Percentiles rank a stretch among this genome's conserved stretches.
These are phyloP conservation scores for Trichoderma harzianum DNA, from an alignment of 2,329 filamentous ascomycete species.

Conservation along the genomic window DNA sequence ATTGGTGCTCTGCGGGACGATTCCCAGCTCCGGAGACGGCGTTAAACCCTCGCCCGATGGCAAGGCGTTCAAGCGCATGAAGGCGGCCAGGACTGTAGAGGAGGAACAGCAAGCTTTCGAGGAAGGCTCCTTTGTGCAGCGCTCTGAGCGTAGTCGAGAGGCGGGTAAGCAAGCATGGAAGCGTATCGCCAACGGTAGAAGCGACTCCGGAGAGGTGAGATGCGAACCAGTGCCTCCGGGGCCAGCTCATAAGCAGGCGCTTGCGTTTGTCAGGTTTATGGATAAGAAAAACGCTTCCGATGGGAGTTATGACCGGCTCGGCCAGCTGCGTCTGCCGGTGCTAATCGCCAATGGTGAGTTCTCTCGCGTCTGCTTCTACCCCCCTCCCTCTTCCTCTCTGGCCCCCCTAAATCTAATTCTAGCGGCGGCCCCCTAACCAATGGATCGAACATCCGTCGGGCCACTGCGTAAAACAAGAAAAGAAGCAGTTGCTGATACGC, in stretches of 20 bases:
- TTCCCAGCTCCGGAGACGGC: slow-evolving; percentile 37
- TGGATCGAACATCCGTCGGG: not conserved
- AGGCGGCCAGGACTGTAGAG: slow-evolving; percentile 30
- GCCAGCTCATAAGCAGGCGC: slow-evolving; percentile 30
- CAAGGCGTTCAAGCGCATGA: slow-evolving; percentile 33
- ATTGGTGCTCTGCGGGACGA: slow-evolving; percentile 44
- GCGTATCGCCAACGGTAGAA: slow-evolving; percentile 31
- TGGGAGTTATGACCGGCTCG: slow-evolving; percentile 33
- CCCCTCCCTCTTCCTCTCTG: not conserved
- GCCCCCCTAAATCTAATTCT: not conserved
- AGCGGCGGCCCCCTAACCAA: not conserved
- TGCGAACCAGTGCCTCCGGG: slow-evolving; percentile 27
- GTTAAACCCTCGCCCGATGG: slow-evolving; percentile 30
- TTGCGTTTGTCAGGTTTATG: slow-evolving; percentile 36
- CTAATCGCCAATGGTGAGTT: slow-evolving; percentile 39
- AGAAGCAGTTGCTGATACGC: not conserved
- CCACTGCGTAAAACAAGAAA: not conserved
- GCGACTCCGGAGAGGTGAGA: slow-evolving; percentile 21
- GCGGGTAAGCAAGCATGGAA: slow-evolving; percentile 35
- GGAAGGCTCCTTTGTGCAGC: slow-evolving; percentile 32
- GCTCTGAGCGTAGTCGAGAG: slow-evolving; percentile 30
- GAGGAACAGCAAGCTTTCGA: slow-evolving; percentile 35
- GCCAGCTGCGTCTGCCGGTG: slow-evolving; percentile 35
- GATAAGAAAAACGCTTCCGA: slow-evolving; percentile 32
- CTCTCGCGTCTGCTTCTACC: not conserved